These are phyloP conservation scores for Neurospora sp. DNA, from an alignment of 495 filamentous ascomycete species.

Conservation along the genomic window DNA sequence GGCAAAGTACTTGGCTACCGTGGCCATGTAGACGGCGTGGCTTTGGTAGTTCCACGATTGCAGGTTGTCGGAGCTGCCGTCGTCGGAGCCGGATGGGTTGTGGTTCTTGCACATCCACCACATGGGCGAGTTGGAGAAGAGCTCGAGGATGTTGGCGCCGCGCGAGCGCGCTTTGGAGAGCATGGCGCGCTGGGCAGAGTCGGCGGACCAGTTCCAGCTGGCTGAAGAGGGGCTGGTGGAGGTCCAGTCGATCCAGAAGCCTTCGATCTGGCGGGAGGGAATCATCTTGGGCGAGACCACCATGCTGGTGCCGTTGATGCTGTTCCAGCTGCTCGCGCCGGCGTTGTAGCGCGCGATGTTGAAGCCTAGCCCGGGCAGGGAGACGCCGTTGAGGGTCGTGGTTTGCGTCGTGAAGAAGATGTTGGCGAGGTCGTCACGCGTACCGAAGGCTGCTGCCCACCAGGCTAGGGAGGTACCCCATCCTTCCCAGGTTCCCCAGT, in stretches of 20 bases:
- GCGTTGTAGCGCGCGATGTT: slow-evolving; percentile 33
- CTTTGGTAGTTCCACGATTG: slow-evolving; percentile 29
- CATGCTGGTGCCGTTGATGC: slow-evolving; percentile 23
- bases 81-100: slow-evolving; percentile 26
- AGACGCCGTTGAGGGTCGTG: slow-evolving; percentile 11
- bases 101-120: slow-evolving; percentile 34
- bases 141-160: slow-evolving; percentile 26
- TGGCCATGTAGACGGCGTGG: slow-evolving; percentile 30
- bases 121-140: slow-evolving; percentile 33
- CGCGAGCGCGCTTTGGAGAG: slow-evolving; percentile 21
- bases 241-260: slow-evolving; percentile 28
- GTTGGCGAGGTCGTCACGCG: slow-evolving; percentile 24
- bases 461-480: slow-evolving; percentile 33
- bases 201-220: slow-evolving; percentile 26
- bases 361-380: slow-evolving; percentile 28
- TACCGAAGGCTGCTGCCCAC: slow-evolving; percentile 30
- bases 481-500: slow-evolving; percentile 31
- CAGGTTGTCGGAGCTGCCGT: slow-evolving; percentile 22
- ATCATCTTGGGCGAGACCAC: slow-evolving; percentile 25
- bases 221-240: slow-evolving; percentile 14
- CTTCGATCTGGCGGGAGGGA: slow-evolving; percentile 25
- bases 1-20: slow-evolving; percentile 26
- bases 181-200: slow-evolving; percentile 24
- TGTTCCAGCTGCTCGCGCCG: slow-evolving; percentile 26
- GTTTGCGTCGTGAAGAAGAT: slow-evolving; percentile 25